Evolutionary conservation across 1,284 basidiomycete species (phyloP), one percentile per base, ranked within the genome.

Genomic region (Trametes versicolor): DNA sequence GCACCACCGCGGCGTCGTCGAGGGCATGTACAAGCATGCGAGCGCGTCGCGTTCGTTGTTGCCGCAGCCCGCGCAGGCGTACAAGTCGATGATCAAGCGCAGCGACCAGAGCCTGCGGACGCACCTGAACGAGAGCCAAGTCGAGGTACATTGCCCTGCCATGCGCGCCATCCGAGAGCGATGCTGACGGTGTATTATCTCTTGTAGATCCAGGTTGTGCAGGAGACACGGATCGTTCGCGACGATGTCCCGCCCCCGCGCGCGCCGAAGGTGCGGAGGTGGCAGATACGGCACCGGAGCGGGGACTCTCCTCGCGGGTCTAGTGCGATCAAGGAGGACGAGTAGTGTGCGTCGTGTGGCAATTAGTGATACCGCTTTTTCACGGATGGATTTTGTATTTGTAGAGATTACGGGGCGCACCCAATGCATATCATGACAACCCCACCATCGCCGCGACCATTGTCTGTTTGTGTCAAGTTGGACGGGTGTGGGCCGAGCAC

Each of bases 61-160:
- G 27, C 17, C 47, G n/a, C 53, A 55, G 60, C 61, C 61, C 17
- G 34, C 34, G 19, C 47, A 39, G 17, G 49, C 41, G 37, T 62
- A 62, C 55, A 36, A n/a, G 48, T 62, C 61, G 5, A 62, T 57
- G 61, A 32, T 57, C 1, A 57, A 57, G 61, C 61, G 61, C 36
- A 62, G 61, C 54, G 49, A 62, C 10, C 54, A 43, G 37, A 62
- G 55, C n/a, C 29, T 59, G 50, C 60, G 53, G 32, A 47, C 54
- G n/a, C 57, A 59, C 34, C 47, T 62, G 47, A 62, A 60, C 47
- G 58, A 64, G 36, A 55, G 57, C 48, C 56, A 59, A 19, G 51
- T 59, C 1, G 29, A 52, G 45, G 62, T 59, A 47, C 15, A 56
- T 43, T 19, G 21, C 4, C 25, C 1, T 23, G 15, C 6, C 7